A percentile compares a stretch with the other conserved stretches of the same genome.
Evolutionary conservation across 768 basidiomycete species (phyloP).

Genomic region (Phlebiopsis gigantea): DNA sequence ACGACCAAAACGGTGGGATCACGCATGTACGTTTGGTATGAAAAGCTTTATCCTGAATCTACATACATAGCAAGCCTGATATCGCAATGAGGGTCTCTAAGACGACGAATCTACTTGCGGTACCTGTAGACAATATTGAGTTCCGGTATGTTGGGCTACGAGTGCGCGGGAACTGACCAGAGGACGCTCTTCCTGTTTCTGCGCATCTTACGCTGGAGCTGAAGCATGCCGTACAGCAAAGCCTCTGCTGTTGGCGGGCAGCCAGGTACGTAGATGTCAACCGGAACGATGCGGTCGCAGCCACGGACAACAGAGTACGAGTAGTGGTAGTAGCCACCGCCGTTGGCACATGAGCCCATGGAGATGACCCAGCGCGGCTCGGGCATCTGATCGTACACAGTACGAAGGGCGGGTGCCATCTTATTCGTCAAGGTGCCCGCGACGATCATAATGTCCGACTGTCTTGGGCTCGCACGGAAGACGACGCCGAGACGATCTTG

Average conservation of each 20-base stretch:
- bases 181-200: conserved; percentile 79
- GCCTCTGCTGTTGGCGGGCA: conserved; percentile 97
- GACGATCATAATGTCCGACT: conserved; percentile 98
- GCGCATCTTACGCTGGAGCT: conserved; percentile 95
- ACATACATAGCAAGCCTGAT: background rate
- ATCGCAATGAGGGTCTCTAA: background rate
- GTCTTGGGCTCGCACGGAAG: conserved; percentile 98
- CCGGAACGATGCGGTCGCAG: conserved; percentile 98
- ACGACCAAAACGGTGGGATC: background rate
- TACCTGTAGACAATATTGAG: conserved; percentile 7
- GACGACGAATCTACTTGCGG: conserved; percentile 6
- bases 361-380: conserved; percentile 99
- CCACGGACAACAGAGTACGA: conserved; percentile 98
- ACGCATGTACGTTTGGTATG: background rate
- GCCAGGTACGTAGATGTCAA: conserved; percentile 97
- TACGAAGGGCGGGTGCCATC: conserved; percentile 97
- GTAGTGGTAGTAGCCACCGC: conserved; percentile 96
- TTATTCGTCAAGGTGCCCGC: conserved; percentile 99
- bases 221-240: conserved; percentile 92
- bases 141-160: background rate
- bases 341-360: conserved; percentile 99
- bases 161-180: conserved; percentile 48
- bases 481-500: conserved; percentile 96
- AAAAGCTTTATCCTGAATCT: background rate
- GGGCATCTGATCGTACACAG: conserved; percentile 98